phyloP scores from a whole-genome alignment of 306 rosid species.

The Datisca glomerata region DNA sequence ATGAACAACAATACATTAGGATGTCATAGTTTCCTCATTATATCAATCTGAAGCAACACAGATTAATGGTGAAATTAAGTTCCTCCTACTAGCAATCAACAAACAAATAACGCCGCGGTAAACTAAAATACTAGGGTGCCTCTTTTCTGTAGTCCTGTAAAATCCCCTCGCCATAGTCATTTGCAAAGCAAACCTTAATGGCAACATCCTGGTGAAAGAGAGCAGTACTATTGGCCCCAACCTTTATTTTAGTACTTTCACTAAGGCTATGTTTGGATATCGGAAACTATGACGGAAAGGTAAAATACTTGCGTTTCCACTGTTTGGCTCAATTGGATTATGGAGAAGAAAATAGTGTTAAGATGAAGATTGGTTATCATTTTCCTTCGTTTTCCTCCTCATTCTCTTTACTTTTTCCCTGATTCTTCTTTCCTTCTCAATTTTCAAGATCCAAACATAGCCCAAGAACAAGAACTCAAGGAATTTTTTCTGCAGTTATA shows the following conservation, averaged over 20 bases:
- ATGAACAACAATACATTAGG: constrained; percentile 73
- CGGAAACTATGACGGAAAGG: too few relatives aligned
- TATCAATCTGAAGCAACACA: constrained; percentile 40
- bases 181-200: constrained; percentile 45
- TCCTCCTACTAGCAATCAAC: too few relatives aligned
- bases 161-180: constrained; percentile 37
- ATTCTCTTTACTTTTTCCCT: too few relatives aligned
- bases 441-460: too few relatives aligned
- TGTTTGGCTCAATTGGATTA: too few relatives aligned
- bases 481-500: constrained; percentile 7
- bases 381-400: too few relatives aligned
- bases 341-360: too few relatives aligned
- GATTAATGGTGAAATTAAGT: constrained; percentile 10
- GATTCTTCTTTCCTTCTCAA: too few relatives aligned
- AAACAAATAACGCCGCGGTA: too few relatives aligned
- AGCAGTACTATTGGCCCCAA: background rate
- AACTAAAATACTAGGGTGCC: constrained; percentile 19
- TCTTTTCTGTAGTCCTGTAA: constrained; percentile 47
- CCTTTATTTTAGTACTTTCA: background rate
- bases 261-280: too few relatives aligned
- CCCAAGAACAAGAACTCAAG: constrained; percentile 1
- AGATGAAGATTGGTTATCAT: too few relatives aligned
- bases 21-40: constrained; percentile 80
- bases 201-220: constrained; percentile 48
- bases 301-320: too few relatives aligned